Percentiles rank a stretch among this genome's conserved stretches.
phyloP scores from a whole-genome alignment of 495 filamentous ascomycete species.

The Rhizodiscina lignyota region DNA sequence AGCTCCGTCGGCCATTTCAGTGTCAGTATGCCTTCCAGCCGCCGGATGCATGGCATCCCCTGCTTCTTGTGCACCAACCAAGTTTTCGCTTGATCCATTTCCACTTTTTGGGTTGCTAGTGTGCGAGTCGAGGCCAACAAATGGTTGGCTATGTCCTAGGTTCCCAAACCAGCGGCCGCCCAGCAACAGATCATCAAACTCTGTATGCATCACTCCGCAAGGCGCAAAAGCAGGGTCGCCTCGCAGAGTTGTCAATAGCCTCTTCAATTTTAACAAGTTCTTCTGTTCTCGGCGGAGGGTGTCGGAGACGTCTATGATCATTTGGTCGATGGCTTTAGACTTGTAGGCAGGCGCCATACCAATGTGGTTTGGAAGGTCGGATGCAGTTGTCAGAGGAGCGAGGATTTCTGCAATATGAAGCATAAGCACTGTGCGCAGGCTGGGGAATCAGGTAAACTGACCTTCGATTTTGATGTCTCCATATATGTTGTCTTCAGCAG shows the following conservation, averaged over 20 bases:
- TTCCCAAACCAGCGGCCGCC: slow-evolving; percentile 8
- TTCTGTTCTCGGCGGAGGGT: slow-evolving; percentile 65
- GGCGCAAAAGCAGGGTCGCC: slow-evolving; percentile 72
- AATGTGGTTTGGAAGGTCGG: slow-evolving; percentile 72
- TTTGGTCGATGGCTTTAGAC: slow-evolving; percentile 62
- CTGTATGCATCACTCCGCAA: slow-evolving; percentile 42
- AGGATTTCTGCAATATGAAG: slow-evolving; percentile 48
- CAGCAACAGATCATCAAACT: slow-evolving; percentile 35
- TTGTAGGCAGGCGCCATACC: slow-evolving; percentile 68
- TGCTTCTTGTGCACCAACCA: no score
- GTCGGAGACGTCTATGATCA: slow-evolving; percentile 48
- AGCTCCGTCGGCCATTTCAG: no score
- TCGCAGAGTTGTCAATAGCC: slow-evolving; percentile 56
- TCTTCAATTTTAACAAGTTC: slow-evolving; percentile 59
- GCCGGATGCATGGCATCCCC: no score
- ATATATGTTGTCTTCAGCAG: slow-evolving; percentile 70
- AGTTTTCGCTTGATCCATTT: no score
- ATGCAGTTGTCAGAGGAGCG: slow-evolving; percentile 69
- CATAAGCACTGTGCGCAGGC: no score
- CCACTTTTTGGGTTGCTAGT: no score
- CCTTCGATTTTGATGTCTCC: slow-evolving; percentile 66
- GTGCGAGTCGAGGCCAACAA: no score
- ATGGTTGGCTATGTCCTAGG: no score
- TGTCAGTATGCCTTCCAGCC: no score
- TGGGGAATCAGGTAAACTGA: no score